phyloP scores from a whole-genome alignment of 176 grass and related monocot genomes.

The Bromus sterilis region DNA sequence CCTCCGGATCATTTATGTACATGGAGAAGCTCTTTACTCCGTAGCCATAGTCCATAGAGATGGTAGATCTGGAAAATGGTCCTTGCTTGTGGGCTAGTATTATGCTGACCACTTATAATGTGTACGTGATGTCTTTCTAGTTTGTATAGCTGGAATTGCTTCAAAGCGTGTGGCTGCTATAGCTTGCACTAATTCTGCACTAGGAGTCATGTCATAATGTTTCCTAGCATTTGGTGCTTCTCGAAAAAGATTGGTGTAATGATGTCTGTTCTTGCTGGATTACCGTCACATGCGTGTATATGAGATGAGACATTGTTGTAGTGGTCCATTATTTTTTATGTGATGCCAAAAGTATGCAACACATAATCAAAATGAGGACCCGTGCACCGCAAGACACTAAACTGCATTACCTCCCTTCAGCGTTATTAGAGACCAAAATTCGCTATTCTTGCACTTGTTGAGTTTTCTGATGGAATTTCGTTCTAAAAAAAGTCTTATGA shows the following conservation, averaged over 20 bases:
- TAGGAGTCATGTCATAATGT: constrained; percentile 2
- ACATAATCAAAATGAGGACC: neutral
- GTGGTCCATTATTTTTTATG: neutral
- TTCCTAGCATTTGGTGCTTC: constrained; percentile 7
- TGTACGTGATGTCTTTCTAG: neutral
- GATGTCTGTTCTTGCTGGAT: neutral
- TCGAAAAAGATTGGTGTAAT: neutral
- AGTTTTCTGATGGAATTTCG: neutral
- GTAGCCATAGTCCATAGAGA: neutral
- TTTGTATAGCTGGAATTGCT: constrained; percentile 25
- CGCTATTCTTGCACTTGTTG: neutral
- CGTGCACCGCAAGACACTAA: neutral
- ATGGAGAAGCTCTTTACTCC: neutral
- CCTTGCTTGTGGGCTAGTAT: constrained; percentile 14
- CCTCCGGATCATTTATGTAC: neutral
- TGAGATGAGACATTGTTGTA: neutral
- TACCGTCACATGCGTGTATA: neutral
- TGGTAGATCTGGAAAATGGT: constrained; percentile 28
- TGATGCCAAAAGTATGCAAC: neutral
- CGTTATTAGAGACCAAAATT: neutral
- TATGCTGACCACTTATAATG: constrained; percentile 1
- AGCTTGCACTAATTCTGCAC: neutral
- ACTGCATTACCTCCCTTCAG: neutral
- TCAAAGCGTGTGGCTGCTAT: constrained; percentile 6
- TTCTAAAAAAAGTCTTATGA: neutral